phyloP scores from a whole-genome alignment of 805 yeast genomes.

The Blastobotrys terrestris region DNA sequence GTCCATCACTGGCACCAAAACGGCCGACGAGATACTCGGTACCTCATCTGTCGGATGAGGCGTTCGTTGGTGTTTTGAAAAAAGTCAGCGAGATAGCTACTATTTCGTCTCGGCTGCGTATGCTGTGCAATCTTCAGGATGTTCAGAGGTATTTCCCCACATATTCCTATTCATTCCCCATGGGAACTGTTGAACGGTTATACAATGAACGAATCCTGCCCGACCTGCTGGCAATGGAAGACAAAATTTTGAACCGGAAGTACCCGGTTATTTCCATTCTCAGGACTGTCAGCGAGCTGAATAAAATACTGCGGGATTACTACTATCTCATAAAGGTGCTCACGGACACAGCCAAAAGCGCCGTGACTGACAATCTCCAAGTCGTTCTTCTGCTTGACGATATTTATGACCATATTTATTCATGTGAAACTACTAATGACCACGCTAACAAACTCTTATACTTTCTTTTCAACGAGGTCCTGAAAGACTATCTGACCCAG shows the following conservation, averaged over 20 bases:
- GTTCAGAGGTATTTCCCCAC: background rate
- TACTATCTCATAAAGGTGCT: background rate
- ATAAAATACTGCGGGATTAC: background rate
- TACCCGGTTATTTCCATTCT: background rate
- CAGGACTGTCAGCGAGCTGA: background rate
- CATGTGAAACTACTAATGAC: background rate
- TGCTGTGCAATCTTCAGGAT: conserved; percentile 5
- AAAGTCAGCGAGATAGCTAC: conserved; percentile 7
- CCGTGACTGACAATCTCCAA: background rate
- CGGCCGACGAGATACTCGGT: background rate
- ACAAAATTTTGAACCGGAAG: conserved; percentile 2
- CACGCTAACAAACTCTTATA: background rate
- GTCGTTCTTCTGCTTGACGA: background rate
- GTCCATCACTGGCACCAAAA: background rate
- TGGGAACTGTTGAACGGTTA: conserved; percentile 4
- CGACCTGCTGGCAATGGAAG: conserved; percentile 7
- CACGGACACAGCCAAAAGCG: background rate
- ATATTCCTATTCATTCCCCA: background rate
- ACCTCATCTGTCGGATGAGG: conserved; percentile 3
- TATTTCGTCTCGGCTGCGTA: conserved; percentile 8
- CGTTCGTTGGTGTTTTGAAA: conserved; percentile 4
- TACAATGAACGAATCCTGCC: background rate
- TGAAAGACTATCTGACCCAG: conserved; percentile 4
- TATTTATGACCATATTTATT: background rate
- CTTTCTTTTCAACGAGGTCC: conserved; percentile 1